Percentiles rank a stretch among this genome's conserved stretches.
Evolutionary conservation across 768 basidiomycete genomes (phyloP).

Genomic region (Baorangia bicolor): DNA sequence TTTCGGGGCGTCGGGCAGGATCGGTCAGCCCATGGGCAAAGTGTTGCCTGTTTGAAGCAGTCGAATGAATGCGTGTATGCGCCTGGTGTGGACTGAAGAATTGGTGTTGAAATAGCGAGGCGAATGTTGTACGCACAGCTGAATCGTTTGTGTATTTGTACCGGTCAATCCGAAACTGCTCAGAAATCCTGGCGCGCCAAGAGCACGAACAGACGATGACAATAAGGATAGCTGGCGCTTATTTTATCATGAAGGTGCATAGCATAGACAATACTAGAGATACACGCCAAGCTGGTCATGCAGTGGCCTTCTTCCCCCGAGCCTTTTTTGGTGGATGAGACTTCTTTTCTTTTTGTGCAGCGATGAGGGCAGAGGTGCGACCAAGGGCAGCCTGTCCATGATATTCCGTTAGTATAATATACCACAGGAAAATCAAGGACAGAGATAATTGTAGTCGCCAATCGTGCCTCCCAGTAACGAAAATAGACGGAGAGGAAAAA

Average conservation of each 20-base stretch:
- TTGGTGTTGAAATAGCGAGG: not conserved
- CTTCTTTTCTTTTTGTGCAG: slow-evolving; percentile 72
- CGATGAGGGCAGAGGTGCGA: slow-evolving; percentile 70
- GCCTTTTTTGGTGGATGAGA: slow-evolving; percentile 63
- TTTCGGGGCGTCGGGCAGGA: slow-evolving; percentile 49
- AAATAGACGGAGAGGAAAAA: slow-evolving; percentile 29
- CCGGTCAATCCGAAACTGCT: slow-evolving; percentile 3
- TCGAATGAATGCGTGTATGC: not conserved
- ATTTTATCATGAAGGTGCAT: slow-evolving; percentile 25
- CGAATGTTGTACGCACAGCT: slow-evolving; percentile 7
- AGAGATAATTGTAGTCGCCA: slow-evolving; percentile 24
- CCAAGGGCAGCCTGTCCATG: slow-evolving; percentile 64
- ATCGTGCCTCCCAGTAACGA: slow-evolving; percentile 32
- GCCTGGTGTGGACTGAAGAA: not conserved
- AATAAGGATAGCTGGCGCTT: slow-evolving; percentile 8
- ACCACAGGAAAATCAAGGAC: slow-evolving; percentile 41
- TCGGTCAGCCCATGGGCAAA: slow-evolving; percentile 58
- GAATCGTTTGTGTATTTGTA: slow-evolving; percentile 21
- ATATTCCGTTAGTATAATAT: slow-evolving; percentile 34
- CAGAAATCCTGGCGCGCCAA: not conserved
- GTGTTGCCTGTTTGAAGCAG: slow-evolving; percentile 32
- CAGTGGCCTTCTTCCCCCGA: slow-evolving; percentile 61
- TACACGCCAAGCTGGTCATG: slow-evolving; percentile 27
- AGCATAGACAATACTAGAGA: slow-evolving; percentile 19
- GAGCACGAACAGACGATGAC: not conserved